Percentiles rank a stretch among this genome's conserved stretches.
Evolutionary conservation across 2,329 filamentous ascomycete genomes (phyloP).

Genomic region (Podosphaera leucotricha): DNA sequence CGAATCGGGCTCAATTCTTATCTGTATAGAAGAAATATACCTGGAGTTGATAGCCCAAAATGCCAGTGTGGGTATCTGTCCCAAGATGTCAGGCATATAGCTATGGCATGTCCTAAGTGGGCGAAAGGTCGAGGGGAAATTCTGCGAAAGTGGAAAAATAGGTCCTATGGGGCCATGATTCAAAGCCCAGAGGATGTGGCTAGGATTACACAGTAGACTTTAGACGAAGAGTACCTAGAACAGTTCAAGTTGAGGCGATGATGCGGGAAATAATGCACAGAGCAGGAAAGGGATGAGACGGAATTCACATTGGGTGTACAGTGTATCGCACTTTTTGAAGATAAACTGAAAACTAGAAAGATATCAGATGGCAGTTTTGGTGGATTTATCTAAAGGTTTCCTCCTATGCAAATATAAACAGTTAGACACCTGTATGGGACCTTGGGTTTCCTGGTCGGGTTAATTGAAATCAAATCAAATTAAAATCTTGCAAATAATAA

Average conservation of each 20-base stretch:
- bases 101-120: not conserved
- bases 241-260: not conserved
- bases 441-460: not conserved
- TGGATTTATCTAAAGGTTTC: not conserved
- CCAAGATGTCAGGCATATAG: not conserved
- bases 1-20: not conserved
- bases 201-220: not conserved
- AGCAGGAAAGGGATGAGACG: not conserved
- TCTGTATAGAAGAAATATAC: not conserved
- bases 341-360: not conserved
- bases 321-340: not conserved
- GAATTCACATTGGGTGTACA: not conserved
- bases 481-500: too few relatives aligned
- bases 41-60: not conserved
- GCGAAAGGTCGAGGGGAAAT: not conserved
- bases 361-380: not conserved
- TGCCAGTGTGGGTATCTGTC: slow-evolving; percentile 1
- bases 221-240: not conserved
- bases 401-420: not conserved
- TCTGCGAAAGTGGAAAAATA: not conserved
- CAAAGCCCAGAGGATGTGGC: too few relatives aligned
- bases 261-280: not conserved
- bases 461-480: not conserved
- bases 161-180: not conserved
- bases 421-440: not conserved